Evolutionary conservation across 805 yeast genomes (phyloP).

Genomic region (Nakazawaea laoshanensis): DNA sequence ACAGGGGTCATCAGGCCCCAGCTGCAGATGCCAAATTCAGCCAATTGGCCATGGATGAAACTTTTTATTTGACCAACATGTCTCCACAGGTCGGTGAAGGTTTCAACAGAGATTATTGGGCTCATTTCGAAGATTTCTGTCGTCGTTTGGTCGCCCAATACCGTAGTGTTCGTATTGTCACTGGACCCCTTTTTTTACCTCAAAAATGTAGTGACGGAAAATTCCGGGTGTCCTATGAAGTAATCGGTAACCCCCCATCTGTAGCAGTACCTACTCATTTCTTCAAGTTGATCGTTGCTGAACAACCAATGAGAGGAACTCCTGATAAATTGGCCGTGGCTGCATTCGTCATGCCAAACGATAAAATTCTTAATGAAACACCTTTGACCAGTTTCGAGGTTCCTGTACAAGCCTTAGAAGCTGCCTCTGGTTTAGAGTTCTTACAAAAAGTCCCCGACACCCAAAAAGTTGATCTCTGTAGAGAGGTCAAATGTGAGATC

Average conservation of each 20-base stretch:
- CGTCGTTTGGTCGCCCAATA: conserved; percentile 69
- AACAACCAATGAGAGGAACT: conserved; percentile 33
- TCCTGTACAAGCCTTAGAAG: conserved; percentile 84
- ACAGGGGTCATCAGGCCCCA: conserved; percentile 95
- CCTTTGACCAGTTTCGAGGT: conserved; percentile 75
- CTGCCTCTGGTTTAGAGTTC: conserved; percentile 78
- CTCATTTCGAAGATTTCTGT: conserved; percentile 86
- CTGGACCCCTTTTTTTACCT: conserved; percentile 92
- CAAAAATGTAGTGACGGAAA: conserved; percentile 76
- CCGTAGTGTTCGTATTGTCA: conserved; percentile 72
- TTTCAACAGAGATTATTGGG: conserved; percentile 96
- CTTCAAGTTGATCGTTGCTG: conserved; percentile 85
- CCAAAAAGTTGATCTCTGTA: conserved; percentile 59
- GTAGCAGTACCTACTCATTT: conserved; percentile 98
- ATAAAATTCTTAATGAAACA: conserved; percentile 57
- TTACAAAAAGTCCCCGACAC: conserved; percentile 56
- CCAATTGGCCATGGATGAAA: conserved; percentile 91
- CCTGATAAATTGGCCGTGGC: conserved; percentile 58
- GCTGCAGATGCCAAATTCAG: conserved; percentile 94
- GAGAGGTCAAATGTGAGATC: conserved; percentile 72
- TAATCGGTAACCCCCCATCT: conserved; percentile 93
- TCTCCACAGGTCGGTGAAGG: conserved; percentile 98
- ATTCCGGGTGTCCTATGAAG: conserved; percentile 77
- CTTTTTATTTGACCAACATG: conserved; percentile 83
- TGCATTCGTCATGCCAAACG: conserved; percentile 92